Evolutionary conservation across 78 protist species (phyloP), one percentile per base, ranked within the genome.

Genomic region (Diacronema lutheri): DNA sequence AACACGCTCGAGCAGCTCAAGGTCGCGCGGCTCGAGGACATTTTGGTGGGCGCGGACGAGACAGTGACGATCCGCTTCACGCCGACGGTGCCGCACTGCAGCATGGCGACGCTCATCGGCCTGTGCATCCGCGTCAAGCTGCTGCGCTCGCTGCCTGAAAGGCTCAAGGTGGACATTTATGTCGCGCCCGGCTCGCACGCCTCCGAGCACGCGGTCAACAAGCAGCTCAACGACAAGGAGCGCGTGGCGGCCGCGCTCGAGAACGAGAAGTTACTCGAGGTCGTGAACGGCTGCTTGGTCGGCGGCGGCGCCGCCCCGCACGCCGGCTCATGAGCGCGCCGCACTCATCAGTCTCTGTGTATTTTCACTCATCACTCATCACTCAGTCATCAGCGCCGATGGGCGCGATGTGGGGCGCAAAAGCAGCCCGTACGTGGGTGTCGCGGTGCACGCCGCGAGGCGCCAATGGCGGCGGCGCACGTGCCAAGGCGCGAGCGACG

Each of bases 71-170:
- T 95, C 13, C 55, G 13, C 55, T 84, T 84, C 81, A 71, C 80
- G 64, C 98, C 98, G 26, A 96, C 98, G 5, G 88, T 96, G 33
- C 94, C 98, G 9, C 97, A 94, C 89, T 96, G 98, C 73, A 82
- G 92, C 55, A 93, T 93, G 96, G 94, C 95, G 25, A 95, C 96
- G 65, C 86, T 96, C 50, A 96, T 96, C 21, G 98, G 98, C 0
- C 82, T 96, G 33, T 93, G 92, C 40, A 91, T 96, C 44, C 88
- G 93, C 60, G 96, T 92, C 50, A 93, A 94, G 87, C 84, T 96
- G 29, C 33, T 90, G 38, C 71, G 97, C 29, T 83, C 88, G 6
- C 65, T 96, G 29, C 96, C 98, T 20, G 33, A 79, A 25, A 46
- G 93, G 9, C 92, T 92, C 77, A 94, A 94, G 82, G 91, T 94